Evolutionary conservation across 257 asterid species (phyloP).

Genomic region (Plectranthus barbatus): DNA sequence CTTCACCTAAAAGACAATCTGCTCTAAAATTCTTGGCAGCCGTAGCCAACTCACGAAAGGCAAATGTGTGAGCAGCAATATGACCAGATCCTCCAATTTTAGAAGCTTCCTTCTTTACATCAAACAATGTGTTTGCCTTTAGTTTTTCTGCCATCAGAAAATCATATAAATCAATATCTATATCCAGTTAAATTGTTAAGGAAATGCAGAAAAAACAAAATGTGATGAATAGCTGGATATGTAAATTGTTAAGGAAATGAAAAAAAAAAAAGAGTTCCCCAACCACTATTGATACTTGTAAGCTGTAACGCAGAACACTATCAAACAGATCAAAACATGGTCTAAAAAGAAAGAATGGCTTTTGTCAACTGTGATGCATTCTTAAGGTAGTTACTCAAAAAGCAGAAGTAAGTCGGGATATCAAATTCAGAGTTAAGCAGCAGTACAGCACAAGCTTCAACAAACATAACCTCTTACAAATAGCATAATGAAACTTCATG

Average conservation of each 20-base stretch:
- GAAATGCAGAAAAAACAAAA: not conserved
- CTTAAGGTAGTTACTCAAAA: not conserved
- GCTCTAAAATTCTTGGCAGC: slow-evolving; percentile 87
- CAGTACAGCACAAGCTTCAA: not conserved
- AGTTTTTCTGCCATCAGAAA: slow-evolving; percentile 33
- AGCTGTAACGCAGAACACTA: not conserved
- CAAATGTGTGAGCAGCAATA: slow-evolving; percentile 85
- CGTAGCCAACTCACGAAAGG: slow-evolving; percentile 82
- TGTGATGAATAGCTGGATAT: not conserved
- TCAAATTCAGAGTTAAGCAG: not conserved
- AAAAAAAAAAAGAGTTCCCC: not conserved
- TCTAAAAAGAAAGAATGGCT: not conserved
- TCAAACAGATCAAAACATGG: not conserved
- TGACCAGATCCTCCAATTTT: slow-evolving; percentile 63
- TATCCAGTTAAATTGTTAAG: not conserved
- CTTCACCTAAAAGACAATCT: slow-evolving; percentile 87
- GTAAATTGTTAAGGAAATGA: too few relatives aligned
- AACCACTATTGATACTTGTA: not conserved
- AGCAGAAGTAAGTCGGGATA: not conserved
- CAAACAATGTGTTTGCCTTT: slow-evolving; percentile 41
- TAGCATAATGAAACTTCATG: not conserved
- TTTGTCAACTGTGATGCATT: not conserved
- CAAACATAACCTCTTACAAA: not conserved
- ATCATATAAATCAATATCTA: not conserved
- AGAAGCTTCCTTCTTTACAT: slow-evolving; percentile 48